Percentiles rank a stretch among this genome's conserved stretches.
Evolutionary conservation across 352 stramenopile species (phyloP).

Genomic region (Blastocystis hominis): DNA sequence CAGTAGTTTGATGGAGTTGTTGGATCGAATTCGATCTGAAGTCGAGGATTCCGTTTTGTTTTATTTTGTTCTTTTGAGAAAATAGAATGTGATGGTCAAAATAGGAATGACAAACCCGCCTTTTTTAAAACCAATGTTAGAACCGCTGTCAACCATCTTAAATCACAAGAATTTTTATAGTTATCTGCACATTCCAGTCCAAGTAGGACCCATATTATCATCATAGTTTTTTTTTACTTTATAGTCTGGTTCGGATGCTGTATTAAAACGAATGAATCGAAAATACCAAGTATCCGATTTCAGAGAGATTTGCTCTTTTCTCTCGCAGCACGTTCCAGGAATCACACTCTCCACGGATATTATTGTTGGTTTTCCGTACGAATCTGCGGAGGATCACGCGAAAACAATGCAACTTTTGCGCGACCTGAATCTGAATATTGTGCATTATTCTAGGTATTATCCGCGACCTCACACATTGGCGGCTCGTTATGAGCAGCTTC

Average conservation of each 20-base stretch:
- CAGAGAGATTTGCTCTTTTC: slow-evolving; percentile 67
- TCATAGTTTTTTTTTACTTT: background rate
- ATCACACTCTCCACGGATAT: slow-evolving; percentile 81
- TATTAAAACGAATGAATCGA: slow-evolving; percentile 77
- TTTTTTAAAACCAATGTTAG: slow-evolving; percentile 76
- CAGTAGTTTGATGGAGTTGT: slow-evolving; percentile 69
- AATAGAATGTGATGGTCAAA: slow-evolving; percentile 71
- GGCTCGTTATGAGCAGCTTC: slow-evolving; percentile 76
- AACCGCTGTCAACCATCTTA: slow-evolving; percentile 70
- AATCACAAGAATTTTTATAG: slow-evolving; percentile 73
- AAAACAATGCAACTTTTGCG: slow-evolving; percentile 75
- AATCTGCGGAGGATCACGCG: slow-evolving; percentile 77
- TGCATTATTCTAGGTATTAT: slow-evolving; percentile 85
- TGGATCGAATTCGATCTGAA: slow-evolving; percentile 61
- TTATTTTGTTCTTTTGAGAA: background rate
- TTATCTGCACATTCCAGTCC: slow-evolving; percentile 81
- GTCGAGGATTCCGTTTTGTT: background rate
- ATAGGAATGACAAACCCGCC: slow-evolving; percentile 84
- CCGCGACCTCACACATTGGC: slow-evolving; percentile 76
- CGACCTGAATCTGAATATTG: slow-evolving; percentile 76
- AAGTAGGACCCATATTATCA: background rate
- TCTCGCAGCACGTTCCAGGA: slow-evolving; percentile 69
- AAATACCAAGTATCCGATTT: slow-evolving; percentile 78
- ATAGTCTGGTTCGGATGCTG: slow-evolving; percentile 72
- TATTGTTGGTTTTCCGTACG: slow-evolving; percentile 79